Conservation (phyloP, 139 green algal species). For the Chlamydomonas incerta region DNA sequence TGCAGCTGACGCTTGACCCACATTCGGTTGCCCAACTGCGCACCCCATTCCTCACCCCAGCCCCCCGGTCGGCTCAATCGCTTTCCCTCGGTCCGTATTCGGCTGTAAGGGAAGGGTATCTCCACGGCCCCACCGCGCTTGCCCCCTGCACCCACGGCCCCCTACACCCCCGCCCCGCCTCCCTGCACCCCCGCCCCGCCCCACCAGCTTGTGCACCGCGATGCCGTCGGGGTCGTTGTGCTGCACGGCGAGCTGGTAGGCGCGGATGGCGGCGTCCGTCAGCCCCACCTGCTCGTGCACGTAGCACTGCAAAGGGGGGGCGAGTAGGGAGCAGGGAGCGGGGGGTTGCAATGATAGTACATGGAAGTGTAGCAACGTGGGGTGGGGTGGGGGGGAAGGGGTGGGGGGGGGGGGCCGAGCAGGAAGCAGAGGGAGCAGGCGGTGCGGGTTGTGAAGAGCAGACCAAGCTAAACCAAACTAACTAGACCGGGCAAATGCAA, state of each 20-base stretch:
- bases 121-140: neutral
- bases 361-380: no score
- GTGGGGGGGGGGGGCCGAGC: neutral
- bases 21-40: no score
- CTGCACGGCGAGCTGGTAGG: conserved; percentile 85
- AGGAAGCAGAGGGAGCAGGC: no score
- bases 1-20: no score
- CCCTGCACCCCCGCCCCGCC: neutral
- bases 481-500: no score
- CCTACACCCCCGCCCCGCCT: neutral
- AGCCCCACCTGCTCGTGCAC: conserved; percentile 43
- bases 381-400: neutral
- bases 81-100: no score
- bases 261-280: conserved; percentile 80
- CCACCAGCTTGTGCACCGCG: conserved; percentile 81
- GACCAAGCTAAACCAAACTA: no score
- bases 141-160: neutral
- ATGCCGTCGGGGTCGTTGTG: conserved; percentile 89
- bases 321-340: neutral
- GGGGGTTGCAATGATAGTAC: neutral
- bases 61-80: no score
- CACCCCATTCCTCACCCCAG: no score
- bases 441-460: neutral
- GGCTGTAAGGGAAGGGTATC: no score
- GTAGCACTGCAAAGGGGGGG: conserved; percentile 4